Evolutionary conservation across 768 basidiomycete genomes (phyloP).

Genomic region (Russula abietina): DNA sequence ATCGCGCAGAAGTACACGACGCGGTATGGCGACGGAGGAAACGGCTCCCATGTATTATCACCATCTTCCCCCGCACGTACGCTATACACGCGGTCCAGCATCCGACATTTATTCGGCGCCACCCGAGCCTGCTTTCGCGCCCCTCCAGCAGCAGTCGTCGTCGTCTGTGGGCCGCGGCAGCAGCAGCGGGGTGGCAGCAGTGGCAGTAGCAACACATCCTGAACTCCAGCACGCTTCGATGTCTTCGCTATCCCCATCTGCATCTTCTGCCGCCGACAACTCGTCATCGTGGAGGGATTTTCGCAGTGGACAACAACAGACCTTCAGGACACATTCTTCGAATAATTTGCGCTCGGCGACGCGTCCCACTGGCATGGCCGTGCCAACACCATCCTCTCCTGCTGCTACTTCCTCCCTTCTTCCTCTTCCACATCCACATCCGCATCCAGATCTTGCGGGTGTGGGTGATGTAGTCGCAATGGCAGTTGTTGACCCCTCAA

Average conservation of each 20-base stretch:
- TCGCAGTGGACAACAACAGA: constrained; percentile 11
- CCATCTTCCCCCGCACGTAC: constrained; percentile 66
- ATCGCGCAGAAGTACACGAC: constrained; percentile 52
- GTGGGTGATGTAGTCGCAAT: not conserved
- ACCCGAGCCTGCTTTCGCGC: constrained; percentile 33
- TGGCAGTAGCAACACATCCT: not conserved
- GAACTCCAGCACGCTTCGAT: constrained; percentile 31
- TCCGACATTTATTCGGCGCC: constrained; percentile 46
- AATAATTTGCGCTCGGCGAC: not conserved
- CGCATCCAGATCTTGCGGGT: constrained; percentile 9
- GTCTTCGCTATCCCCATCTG: constrained; percentile 22
- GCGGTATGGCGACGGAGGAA: constrained; percentile 46
- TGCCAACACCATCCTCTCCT: not conserved
- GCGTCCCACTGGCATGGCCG: not conserved
- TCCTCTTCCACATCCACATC: not conserved
- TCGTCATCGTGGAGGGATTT: constrained; percentile 31
- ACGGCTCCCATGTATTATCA: constrained; percentile 59
- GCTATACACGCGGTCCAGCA: constrained; percentile 53
- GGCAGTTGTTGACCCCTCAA: constrained; percentile 15
- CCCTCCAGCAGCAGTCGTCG: constrained; percentile 34
- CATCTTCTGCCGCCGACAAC: constrained; percentile 32
- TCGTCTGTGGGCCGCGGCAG: not conserved
- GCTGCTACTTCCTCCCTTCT: not conserved
- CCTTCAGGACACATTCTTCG: not conserved
- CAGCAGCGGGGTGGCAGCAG: not conserved